Evolutionary conservation across 176 grass and related monocot genomes (phyloP).

Genomic region (Ensete ventricosum): DNA sequence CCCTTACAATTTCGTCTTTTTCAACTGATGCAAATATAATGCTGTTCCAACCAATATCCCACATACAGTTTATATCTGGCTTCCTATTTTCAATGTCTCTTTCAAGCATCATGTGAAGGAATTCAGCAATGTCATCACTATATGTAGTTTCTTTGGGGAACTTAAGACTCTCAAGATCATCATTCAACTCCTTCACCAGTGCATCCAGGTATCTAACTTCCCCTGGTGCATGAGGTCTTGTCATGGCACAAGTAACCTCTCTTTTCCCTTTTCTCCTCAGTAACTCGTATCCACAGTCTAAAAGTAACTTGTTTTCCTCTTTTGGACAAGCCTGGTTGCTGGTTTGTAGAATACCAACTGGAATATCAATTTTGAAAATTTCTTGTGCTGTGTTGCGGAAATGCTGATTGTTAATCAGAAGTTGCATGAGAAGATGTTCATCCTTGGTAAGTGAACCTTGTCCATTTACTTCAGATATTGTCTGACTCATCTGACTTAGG

Average conservation of each 20-base stretch:
- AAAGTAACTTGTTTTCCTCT: conserved; percentile 44
- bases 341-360: conserved; percentile 15
- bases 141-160: conserved; percentile 18
- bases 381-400: conserved; percentile 43
- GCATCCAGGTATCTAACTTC: conserved; percentile 32
- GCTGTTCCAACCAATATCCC: conserved; percentile 72
- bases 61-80: conserved; percentile 63
- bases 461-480: conserved; percentile 1
- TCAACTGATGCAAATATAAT: conserved; percentile 22
- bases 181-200: conserved; percentile 66
- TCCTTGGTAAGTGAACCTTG: conserved; percentile 45
- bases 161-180: conserved; percentile 50
- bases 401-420: conserved; percentile 48
- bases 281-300: conserved; percentile 50
- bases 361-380: conserved; percentile 32
- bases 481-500: conserved; percentile 29
- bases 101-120: conserved; percentile 35
- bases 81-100: conserved; percentile 47
- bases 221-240: background rate
- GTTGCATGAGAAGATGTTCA: conserved; percentile 37
- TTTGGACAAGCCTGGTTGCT: conserved; percentile 22
- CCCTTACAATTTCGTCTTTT: conserved; percentile 41
- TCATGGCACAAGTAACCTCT: conserved; percentile 18
- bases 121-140: conserved; percentile 23
- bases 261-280: conserved; percentile 57